These are phyloP conservation scores for Neobulgaria alba DNA, from an alignment of 2,329 filamentous ascomycete species.

Conservation along the genomic window DNA sequence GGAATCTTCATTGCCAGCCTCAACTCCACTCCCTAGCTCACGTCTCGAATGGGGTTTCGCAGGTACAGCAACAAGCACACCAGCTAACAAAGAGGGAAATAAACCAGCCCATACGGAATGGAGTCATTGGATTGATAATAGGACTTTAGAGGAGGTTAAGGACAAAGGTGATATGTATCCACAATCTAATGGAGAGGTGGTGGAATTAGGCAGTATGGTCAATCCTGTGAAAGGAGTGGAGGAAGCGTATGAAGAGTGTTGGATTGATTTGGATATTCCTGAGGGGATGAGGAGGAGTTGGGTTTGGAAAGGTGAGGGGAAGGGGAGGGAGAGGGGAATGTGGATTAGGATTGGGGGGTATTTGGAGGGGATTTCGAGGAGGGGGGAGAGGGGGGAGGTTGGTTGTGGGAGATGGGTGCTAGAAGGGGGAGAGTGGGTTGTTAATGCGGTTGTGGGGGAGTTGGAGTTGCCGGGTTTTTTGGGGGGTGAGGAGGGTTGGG, in stretches of 20 bases:
- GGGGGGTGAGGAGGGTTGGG: slow-evolving; percentile 1
- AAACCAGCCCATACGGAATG: slow-evolving; percentile 22
- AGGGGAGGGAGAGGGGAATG: slow-evolving; percentile 10
- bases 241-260: slow-evolving; percentile 28
- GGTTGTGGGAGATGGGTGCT: slow-evolving; percentile 14
- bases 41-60: slow-evolving; percentile 28
- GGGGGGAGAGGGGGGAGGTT: slow-evolving; percentile 10
- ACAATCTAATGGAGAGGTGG: slow-evolving; percentile 15
- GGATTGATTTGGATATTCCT: slow-evolving; percentile 23
- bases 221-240: slow-evolving; percentile 24
- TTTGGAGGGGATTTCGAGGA: slow-evolving; percentile 18
- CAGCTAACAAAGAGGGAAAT: slow-evolving; percentile 9
- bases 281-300: slow-evolving; percentile 12
- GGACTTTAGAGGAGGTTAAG: slow-evolving; percentile 16
- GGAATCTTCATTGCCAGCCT: background rate
- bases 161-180: slow-evolving; percentile 29
- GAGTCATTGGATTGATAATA: slow-evolving; percentile 24
- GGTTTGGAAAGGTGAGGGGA: slow-evolving; percentile 13
- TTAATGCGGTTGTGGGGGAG: background rate
- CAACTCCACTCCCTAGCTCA: slow-evolving; percentile 3
- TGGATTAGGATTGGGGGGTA: slow-evolving; percentile 16
- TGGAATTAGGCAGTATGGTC: slow-evolving; percentile 26
- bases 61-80: slow-evolving; percentile 11
- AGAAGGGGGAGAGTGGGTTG: slow-evolving; percentile 4
- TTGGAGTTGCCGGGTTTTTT: slow-evolving; percentile 1